Evolutionary conservation across 345 rosid species (phyloP).

Genomic region (Populus tremula): DNA sequence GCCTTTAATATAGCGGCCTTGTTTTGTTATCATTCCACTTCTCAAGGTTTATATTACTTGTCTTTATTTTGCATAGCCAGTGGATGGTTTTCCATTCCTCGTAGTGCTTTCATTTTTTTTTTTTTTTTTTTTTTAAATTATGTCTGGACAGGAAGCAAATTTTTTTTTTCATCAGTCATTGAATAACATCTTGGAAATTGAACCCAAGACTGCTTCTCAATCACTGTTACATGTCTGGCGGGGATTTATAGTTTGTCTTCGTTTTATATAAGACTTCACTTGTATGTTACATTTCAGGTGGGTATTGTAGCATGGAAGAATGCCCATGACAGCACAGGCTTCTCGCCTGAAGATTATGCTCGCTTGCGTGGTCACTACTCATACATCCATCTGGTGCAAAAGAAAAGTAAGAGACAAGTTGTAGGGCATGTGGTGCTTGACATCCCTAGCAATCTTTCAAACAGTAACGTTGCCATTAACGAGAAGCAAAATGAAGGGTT

Average conservation of each 20-base stretch:
- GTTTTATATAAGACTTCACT: neutral
- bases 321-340: constrained; percentile 82
- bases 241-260: neutral
- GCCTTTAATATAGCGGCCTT: neutral
- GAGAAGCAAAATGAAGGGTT: constrained; percentile 44
- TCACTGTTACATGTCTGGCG: neutral
- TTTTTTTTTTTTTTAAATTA: neutral
- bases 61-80: neutral
- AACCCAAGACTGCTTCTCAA: neutral
- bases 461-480: constrained; percentile 9
- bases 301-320: constrained; percentile 90
- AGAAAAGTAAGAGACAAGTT: constrained; percentile 53
- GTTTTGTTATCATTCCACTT: neutral
- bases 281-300: constrained; percentile 44
- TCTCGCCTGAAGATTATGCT: constrained; percentile 93
- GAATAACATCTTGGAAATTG: neutral
- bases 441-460: constrained; percentile 38
- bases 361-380: constrained; percentile 96
- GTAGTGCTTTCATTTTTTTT: neutral
- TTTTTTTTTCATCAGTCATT: neutral
- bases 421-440: constrained; percentile 58
- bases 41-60: neutral
- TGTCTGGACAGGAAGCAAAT: neutral
- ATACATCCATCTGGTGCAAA: constrained; percentile 87
- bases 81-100: neutral